These are phyloP conservation scores for Cryptococcus amylolentus DNA, from an alignment of 1,284 basidiomycete species.

Conservation along the genomic window DNA sequence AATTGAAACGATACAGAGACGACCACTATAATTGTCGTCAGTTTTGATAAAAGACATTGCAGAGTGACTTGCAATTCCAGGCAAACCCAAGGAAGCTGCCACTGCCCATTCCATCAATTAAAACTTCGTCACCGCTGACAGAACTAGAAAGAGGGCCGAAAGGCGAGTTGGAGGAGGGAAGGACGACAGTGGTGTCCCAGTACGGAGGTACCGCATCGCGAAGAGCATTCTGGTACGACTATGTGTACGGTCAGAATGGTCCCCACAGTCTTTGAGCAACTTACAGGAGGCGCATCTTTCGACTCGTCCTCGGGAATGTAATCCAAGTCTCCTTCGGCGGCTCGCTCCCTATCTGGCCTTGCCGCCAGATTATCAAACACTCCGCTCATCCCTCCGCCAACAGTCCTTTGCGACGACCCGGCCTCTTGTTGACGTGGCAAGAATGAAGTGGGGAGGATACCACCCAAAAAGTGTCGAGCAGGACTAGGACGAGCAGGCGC, in stretches of 20 bases:
- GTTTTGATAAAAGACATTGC: not conserved
- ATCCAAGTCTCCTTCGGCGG: constrained; percentile 58
- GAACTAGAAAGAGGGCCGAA: constrained; percentile 51
- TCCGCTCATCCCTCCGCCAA: constrained; percentile 79
- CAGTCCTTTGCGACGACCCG: constrained; percentile 20
- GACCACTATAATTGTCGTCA: constrained; percentile 53
- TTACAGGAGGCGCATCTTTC: constrained; percentile 77
- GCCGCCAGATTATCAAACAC: constrained; percentile 95
- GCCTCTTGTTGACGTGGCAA: constrained; percentile 49
- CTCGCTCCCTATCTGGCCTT: constrained; percentile 63
- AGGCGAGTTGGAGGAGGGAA: constrained; percentile 52
- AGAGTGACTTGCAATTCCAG: constrained; percentile 44
- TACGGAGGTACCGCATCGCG: constrained; percentile 90
- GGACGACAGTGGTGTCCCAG: constrained; percentile 93
- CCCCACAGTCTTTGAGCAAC: constrained; percentile 34
- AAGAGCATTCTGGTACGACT: constrained; percentile 85
- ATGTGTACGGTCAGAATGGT: constrained; percentile 5
- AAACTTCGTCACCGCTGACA: constrained; percentile 54
- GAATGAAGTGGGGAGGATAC: constrained; percentile 71
- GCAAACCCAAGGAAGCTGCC: constrained; percentile 54
- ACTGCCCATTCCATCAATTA: constrained; percentile 57
- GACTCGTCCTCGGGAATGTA: constrained; percentile 71
- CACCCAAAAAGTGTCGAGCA: constrained; percentile 62
- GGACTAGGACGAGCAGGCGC: constrained; percentile 53
- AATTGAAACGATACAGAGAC: constrained; percentile 97